Evolutionary conservation across 2,329 filamentous ascomycete species (phyloP), one percentile per base, ranked within the genome.

Genomic region (Aspergillaceae sp.): DNA sequence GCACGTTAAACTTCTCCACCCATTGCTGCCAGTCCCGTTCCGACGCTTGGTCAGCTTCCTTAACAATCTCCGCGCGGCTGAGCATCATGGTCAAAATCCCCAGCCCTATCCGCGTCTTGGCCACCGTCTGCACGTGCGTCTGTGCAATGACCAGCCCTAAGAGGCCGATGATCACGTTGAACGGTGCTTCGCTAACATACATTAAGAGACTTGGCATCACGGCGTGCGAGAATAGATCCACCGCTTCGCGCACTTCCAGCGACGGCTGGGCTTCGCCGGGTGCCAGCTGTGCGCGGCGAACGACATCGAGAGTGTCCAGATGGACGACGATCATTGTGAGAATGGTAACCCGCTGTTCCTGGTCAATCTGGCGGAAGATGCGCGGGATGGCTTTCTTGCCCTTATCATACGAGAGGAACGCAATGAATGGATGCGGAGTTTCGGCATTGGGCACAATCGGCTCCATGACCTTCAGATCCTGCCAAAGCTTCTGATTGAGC

Each of bases 321-420:
- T 97, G 89, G 43, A 96, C 84, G 48, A 94, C 81, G 55, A 98
- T 91, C 78, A 98, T 91, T 4, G 92, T 98, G 51, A 98, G 76
- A 51, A 97, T 88, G 1, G 90, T 97, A 26, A 92, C 68, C 42
- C 91, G 87, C 68, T 97, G 90, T 62, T 96, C 86, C 51, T 90
- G 86, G 52, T 86, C 86, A 44, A 96, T 86, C 60, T 96, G 88
- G 38, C 89, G 84, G 78, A 97, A 97, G 44, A 97, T 86, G 46
- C 92, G 87, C 42, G 89, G 89, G 50, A 98, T 88, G 1, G 87
- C 87, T 72, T 92, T 95, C 73, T 96, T 97, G 61, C 92, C 92
- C 74, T 98, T 98, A 56, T 84, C 81, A 60, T 92, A 94, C 4
- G 90, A 94, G 41, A 98, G 74, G 65, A 98, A 91, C 41, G 90